Percentiles rank a stretch among this genome's conserved stretches.
Evolutionary conservation across 495 filamentous ascomycete genomes (phyloP).

Genomic region (Aspergillus bridgeri): DNA sequence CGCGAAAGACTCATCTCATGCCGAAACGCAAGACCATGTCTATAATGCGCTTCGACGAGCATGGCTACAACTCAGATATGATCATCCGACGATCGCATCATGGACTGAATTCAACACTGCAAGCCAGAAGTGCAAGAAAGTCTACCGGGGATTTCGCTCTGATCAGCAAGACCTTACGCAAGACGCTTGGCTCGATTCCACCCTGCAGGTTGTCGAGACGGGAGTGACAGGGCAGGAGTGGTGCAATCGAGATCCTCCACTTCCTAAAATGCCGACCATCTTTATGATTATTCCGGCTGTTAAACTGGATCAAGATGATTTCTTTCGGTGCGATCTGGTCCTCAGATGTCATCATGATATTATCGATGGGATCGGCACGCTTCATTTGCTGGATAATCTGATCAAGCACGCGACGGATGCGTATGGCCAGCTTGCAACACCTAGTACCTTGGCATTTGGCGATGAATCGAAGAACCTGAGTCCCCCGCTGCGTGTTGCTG

Average conservation of each 20-base stretch:
- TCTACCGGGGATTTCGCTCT: conserved; percentile 28
- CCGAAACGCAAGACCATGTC: conserved; percentile 8
- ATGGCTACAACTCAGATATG: conserved; percentile 39
- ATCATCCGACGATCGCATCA: conserved; percentile 44
- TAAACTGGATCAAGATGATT: not conserved
- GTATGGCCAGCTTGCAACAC: conserved; percentile 5
- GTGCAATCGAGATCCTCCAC: conserved; percentile 40
- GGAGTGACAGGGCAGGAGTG: conserved; percentile 32
- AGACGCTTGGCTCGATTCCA: conserved; percentile 33
- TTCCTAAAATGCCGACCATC: conserved; percentile 32
- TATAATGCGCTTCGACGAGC: conserved; percentile 33
- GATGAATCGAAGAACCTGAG: conserved; percentile 25
- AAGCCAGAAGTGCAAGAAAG: conserved; percentile 32
- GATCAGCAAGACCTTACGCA: conserved; percentile 14
- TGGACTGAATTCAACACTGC: conserved; percentile 25
- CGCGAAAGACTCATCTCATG: not conserved
- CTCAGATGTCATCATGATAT: conserved; percentile 45
- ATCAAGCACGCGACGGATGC: conserved; percentile 16
- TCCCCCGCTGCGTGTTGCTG: conserved; percentile 22
- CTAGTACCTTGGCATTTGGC: conserved; percentile 13
- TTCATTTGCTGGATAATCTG: conserved; percentile 33
- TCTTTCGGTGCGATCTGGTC: conserved; percentile 32
- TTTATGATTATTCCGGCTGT: conserved; percentile 30
- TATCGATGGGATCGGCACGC: conserved; percentile 47
- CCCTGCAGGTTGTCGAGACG: conserved; percentile 30